phyloP scores from a whole-genome alignment of 345 rosid species.

The Laguncularia racemosa region DNA sequence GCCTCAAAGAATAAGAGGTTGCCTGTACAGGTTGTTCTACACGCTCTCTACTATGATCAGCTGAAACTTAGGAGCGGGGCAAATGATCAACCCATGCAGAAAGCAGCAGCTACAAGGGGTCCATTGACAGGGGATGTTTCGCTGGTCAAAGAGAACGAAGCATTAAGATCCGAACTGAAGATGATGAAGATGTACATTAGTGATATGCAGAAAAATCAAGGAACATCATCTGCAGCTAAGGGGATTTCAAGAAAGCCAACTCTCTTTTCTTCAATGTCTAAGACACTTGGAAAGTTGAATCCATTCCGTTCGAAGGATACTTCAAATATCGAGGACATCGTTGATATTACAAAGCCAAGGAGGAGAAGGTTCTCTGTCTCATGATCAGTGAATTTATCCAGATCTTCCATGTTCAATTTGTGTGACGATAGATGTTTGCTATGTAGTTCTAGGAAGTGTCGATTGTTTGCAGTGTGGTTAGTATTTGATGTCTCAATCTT shows the following conservation, averaged over 20 bases:
- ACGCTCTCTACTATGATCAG: constrained; percentile 76
- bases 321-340: constrained; percentile 27
- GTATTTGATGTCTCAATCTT: no score
- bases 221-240: constrained; percentile 5
- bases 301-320: constrained; percentile 82
- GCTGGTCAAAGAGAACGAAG: constrained; percentile 76
- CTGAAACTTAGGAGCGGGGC: constrained; percentile 68
- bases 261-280: constrained; percentile 81
- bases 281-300: constrained; percentile 67
- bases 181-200: constrained; percentile 72
- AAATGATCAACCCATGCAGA: constrained; percentile 14
- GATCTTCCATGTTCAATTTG: background rate
- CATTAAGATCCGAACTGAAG: constrained; percentile 60
- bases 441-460: background rate
- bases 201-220: constrained; percentile 33
- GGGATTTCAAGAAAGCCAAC: constrained; percentile 6
- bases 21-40: constrained; percentile 71
- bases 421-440: background rate
- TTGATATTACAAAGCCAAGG: constrained; percentile 69
- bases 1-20: constrained; percentile 91
- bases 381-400: constrained; percentile 9
- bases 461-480: no score
- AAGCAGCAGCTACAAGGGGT: constrained; percentile 37
- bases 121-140: constrained; percentile 61
- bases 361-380: constrained; percentile 92